Base-by-base conservation (phyloP, 805 yeast genomes). In the Candida ovalis region DNA sequence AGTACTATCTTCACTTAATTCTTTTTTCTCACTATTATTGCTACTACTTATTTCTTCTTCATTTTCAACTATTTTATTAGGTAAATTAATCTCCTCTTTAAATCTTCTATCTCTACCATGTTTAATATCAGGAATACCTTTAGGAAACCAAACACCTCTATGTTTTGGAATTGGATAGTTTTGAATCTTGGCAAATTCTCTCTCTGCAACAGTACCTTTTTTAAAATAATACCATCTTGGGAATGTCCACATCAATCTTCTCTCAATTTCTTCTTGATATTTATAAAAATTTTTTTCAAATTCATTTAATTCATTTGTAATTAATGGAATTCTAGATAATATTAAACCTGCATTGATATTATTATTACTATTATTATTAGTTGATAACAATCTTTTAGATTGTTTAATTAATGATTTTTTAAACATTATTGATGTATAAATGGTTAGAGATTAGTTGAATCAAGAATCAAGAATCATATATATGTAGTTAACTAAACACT, bases 221-320 rank as follows among this genome's bases (percentile, higher is more conserved):
- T 86, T 88, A 72, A 84, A 94, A 71, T 91, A 94, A 64, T 82
- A 91, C 79, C 89, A 89, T 58, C 85, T 82, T 4, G 99, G 98
- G 68, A 94, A 94, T 0, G 98, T 90, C 96, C 97, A 90, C 96
- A 91, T 90, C 56, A 94, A 75, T 59, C 98, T 78, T 62, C 83
- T 83, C 74, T 90, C 91, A 47, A 94, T 75, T 65, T 88, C 96
- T 44, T 81, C 79, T 67, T 91, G 96, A 66, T 94, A 94, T 46
- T 81, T 73, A 64, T 86, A 88, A 67, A 84, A 94, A 44, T 82
- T 81, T 50, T 72, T 61, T 58, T 89, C 97, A 57, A 92, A 85
- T 48, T 74, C 78, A 9, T 84, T 74, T 46, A 83, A 70, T 51
- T 87, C 92, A 10, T 87, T 84, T 2, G 96, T 88, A 42, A 94